phyloP scores from a whole-genome alignment of 2,329 filamentous ascomycete genomes.

The Lomentospora prolificans region DNA sequence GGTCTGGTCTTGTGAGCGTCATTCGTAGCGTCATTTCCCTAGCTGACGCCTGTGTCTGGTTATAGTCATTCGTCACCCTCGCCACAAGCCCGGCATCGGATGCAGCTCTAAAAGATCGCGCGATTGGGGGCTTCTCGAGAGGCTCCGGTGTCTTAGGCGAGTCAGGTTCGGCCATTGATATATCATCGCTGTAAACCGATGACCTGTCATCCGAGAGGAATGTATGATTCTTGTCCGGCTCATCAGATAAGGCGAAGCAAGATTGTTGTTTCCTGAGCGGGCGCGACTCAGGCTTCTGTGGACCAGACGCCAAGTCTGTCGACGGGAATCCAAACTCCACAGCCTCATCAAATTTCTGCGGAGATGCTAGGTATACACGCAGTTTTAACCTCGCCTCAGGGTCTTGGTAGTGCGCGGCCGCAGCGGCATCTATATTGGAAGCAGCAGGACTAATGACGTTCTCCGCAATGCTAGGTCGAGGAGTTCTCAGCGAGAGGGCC shows the following conservation, averaged over 20 bases:
- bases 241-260: neutral
- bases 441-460: conserved; percentile 11
- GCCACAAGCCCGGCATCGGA: conserved; percentile 14
- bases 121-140: conserved; percentile 27
- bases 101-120: conserved; percentile 19
- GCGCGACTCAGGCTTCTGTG: conserved; percentile 20
- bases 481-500: conserved; percentile 43
- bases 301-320: conserved; percentile 31
- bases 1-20: conserved; percentile 84
- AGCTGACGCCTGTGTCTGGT: conserved; percentile 45
- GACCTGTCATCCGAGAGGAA: conserved; percentile 49
- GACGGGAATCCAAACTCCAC: conserved; percentile 88
- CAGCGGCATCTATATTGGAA: conserved; percentile 48
- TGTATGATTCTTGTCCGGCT: conserved; percentile 39
- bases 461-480: conserved; percentile 19
- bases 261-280: conserved; percentile 12
- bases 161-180: conserved; percentile 46
- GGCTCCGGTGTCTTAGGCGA: conserved; percentile 48
- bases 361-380: conserved; percentile 74
- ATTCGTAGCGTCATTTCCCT: conserved; percentile 93
- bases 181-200: conserved; percentile 45
- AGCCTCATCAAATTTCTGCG: conserved; percentile 92
- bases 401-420: conserved; percentile 78
- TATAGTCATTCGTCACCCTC: conserved; percentile 32
- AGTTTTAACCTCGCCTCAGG: conserved; percentile 81